Conservation (phyloP, 176 grass and related monocot species). For the Sorghum bicolor region DNA sequence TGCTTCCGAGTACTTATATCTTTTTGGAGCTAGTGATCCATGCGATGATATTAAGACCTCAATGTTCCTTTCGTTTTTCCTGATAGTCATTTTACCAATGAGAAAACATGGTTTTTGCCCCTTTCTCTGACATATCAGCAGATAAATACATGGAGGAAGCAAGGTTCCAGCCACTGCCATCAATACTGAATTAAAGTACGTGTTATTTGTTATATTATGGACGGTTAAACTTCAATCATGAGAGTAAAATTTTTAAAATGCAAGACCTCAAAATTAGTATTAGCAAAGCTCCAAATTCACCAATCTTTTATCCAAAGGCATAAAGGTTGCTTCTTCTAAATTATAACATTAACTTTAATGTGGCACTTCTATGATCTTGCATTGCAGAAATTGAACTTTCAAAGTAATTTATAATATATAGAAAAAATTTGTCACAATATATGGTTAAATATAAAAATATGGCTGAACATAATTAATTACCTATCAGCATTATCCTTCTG, state of each 20-base stretch:
- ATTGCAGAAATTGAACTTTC: neutral
- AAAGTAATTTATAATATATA: neutral
- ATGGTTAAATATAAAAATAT: neutral
- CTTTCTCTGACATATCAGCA: neutral
- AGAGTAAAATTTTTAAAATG: neutral
- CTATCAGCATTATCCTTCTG: neutral
- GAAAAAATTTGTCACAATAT: neutral
- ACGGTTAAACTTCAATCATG: neutral
- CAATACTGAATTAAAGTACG: neutral
- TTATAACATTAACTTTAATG: neutral
- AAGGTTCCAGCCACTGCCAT: neutral
- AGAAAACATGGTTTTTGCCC: neutral
- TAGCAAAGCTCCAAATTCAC: neutral
- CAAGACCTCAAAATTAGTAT: neutral
- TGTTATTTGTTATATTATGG: neutral
- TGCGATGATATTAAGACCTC: constrained; percentile 14
- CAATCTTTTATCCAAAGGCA: neutral
- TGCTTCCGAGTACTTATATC: constrained; percentile 48
- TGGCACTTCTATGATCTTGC: neutral
- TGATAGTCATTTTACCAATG: neutral
- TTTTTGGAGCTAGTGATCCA: constrained; percentile 52
- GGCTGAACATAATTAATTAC: neutral
- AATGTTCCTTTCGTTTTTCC: constrained; percentile 1
- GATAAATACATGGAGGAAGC: constrained; percentile 17
- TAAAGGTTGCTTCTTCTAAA: neutral